Evolutionary conservation across 345 rosid species (phyloP), one percentile per base, ranked within the genome.

Genomic region (Euphorbia pulcherrima): DNA sequence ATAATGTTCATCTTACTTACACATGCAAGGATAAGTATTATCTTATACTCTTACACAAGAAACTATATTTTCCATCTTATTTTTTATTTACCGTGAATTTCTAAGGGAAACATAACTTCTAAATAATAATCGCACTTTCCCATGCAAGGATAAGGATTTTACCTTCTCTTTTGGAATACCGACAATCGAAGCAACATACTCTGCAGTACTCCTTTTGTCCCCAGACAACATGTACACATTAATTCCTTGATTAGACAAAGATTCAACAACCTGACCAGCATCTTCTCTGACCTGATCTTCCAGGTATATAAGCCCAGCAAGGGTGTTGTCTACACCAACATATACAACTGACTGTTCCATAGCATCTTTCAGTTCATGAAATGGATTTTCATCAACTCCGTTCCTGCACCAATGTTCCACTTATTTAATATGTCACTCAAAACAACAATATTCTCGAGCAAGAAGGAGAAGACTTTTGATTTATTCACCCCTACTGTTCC

Each of bases 281-380:
- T 93, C 99, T 72, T 90, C 96, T 78, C 98, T 84, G 68, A 93
- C 79, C 79, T 82, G 88, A 83, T 93, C 98, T 82, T 87, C 95
- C 56, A 90, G 77, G 78, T 84, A 89, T 61, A 93, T 85, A 65
- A 84, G 79, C 72, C 94, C 98, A 72, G 87, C 91, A 64, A 90
- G 91, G 56, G 82, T 71, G 63, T 83, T 75, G 71, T 90, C 88
- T 56, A 93, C 89, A 62, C 91, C 99, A 64, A 93, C 83, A 68
- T 87, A 93, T 69, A 86, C 95, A 75, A 84, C 77, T 67, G 96
- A 90, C 79, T 93, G 88, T 75, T 81, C 86, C 62, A 70, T 80
- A 63, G 63, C 75, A 72, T 84, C 88, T 55, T 84, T 83, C 61
- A 73, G 54, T 72, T 78, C 83, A 67, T 75, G 74, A 72, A 84